A percentile compares a stretch with the other conserved stretches of the same genome.
These are phyloP conservation scores for Ustilago cynodontis DNA, from an alignment of 1,284 basidiomycete genomes.

Conservation along the genomic window DNA sequence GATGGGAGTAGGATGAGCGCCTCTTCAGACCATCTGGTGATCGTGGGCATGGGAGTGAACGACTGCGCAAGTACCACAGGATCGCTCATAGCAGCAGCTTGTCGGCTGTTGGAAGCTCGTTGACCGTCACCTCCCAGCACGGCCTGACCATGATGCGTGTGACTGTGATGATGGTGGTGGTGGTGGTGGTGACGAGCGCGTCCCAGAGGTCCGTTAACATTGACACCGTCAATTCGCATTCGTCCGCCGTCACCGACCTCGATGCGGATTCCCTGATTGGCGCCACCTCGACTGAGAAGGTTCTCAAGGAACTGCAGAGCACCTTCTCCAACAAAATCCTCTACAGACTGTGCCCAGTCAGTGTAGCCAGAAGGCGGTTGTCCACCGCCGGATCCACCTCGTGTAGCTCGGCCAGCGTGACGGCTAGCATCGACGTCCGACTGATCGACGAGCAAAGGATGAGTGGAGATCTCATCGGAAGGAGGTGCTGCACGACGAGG, in stretches of 20 bases:
- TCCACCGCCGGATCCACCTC: conserved; percentile 18
- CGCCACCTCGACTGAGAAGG: conserved; percentile 72
- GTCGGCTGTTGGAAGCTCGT: conserved; percentile 27
- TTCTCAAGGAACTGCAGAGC: conserved; percentile 87
- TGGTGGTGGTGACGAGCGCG: conserved; percentile 30
- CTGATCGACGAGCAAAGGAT: conserved; percentile 82
- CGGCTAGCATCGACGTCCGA: conserved; percentile 40
- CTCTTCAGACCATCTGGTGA: conserved; percentile 92
- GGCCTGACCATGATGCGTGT: conserved; percentile 36
- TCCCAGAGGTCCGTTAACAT: conserved; percentile 20
- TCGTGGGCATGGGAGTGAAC: conserved; percentile 79
- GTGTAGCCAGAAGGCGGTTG: conserved; percentile 32
- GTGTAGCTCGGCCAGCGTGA: conserved; percentile 26
- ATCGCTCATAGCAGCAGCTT: conserved; percentile 44
- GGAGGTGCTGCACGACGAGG: conserved; percentile 38
- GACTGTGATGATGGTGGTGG: conserved; percentile 40
- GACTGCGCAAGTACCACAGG: conserved; percentile 68
- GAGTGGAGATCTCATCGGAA: conserved; percentile 73
- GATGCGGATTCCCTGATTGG: conserved; percentile 58
- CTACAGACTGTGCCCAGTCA: conserved; percentile 77
- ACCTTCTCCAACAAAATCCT: conserved; percentile 83
- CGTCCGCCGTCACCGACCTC: conserved; percentile 57
- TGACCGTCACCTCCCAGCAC: conserved; percentile 32
- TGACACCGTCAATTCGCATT: conserved; percentile 58
- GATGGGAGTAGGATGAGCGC: conserved; percentile 78